Base-by-base conservation (phyloP, 2,329 filamentous ascomycete species). In the Laburnicola sp. region DNA sequence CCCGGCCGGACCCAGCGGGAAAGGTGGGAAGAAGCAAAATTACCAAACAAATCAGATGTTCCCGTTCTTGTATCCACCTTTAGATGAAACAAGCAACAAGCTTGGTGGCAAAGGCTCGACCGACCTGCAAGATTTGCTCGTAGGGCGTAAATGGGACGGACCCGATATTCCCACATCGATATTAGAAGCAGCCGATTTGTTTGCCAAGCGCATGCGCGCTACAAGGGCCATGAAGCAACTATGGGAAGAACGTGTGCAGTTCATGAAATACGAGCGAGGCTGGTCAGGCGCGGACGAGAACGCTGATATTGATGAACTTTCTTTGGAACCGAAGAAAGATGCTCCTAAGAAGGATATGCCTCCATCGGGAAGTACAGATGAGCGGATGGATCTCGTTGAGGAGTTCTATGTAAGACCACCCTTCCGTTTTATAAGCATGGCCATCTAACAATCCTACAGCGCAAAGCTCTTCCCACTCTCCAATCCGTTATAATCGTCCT, bases 31-130 rank as follows among this genome's bases (percentile, higher is more conserved):
- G 79, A 99, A 99, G 70, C 94, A 99, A 67, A 99, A 97, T 62
- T 99, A 99, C 65, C 94, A 99, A 72, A 99, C 94, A 0, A 99
- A 99, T 67, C 94, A 99, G 64, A 94, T 97, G 68, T 97, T 99
- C 59, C 94, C 94, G 0, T 97, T 99, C 68, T 86, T 99, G 76
- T 99, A 99, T 62, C 94, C 94, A 2, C 94, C 94, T 1, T 78
- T 97, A 16, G 93, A 97, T 72, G 87, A 86, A 55, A 87, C 85
- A 23, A 96, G 91, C 74, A 96, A 96, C 68, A 89, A 87, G 61
- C 86, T 93, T 32, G 93, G 94, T 44, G 93, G 93, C 1, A 97
- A 96, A 69, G 92, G 92, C 9, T 83, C 82, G 21, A 89, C 91
- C 4, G 88, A 89, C 36, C 74, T 92, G 38, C 90, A 96, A 69